These are phyloP conservation scores for Daldinia caldariorum DNA, from an alignment of 495 filamentous ascomycete species.

Conservation along the genomic window DNA sequence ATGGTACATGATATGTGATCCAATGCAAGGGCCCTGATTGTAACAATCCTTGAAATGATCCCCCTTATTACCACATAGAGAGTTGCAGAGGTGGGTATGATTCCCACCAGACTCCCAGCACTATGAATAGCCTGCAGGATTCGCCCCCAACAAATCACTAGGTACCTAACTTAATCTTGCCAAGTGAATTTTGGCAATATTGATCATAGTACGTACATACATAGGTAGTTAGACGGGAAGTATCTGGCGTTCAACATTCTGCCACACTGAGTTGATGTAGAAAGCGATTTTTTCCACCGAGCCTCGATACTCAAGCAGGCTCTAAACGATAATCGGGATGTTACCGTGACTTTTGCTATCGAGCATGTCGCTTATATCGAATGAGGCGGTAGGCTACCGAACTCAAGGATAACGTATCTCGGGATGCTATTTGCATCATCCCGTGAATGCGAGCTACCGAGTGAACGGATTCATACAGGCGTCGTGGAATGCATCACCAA, in stretches of 20 bases:
- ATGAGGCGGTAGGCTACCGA: neutral
- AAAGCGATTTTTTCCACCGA: neutral
- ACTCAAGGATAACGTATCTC: neutral
- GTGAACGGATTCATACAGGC: slow-evolving; percentile 18
- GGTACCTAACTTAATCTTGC: neutral
- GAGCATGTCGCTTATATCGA: neutral
- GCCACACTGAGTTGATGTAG: neutral
- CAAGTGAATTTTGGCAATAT: neutral
- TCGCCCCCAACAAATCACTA: neutral
- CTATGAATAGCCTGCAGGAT: slow-evolving; percentile 2
- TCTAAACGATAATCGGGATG: neutral
- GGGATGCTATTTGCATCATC: slow-evolving; percentile 12
- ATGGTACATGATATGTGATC: neutral
- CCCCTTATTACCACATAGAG: neutral
- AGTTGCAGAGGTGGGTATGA: neutral
- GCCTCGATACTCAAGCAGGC: neutral
- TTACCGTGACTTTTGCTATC: neutral
- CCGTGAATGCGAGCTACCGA: slow-evolving; percentile 19
- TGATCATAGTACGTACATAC: neutral
- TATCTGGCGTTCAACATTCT: too few species aligned
- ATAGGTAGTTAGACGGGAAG: neutral
- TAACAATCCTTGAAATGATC: neutral
- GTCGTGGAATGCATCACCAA: slow-evolving; percentile 15
- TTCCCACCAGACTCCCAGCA: neutral
- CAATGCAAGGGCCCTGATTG: neutral